Base-by-base conservation (phyloP, 192 early-diverging fungal species). In the Dispira parvispora region DNA sequence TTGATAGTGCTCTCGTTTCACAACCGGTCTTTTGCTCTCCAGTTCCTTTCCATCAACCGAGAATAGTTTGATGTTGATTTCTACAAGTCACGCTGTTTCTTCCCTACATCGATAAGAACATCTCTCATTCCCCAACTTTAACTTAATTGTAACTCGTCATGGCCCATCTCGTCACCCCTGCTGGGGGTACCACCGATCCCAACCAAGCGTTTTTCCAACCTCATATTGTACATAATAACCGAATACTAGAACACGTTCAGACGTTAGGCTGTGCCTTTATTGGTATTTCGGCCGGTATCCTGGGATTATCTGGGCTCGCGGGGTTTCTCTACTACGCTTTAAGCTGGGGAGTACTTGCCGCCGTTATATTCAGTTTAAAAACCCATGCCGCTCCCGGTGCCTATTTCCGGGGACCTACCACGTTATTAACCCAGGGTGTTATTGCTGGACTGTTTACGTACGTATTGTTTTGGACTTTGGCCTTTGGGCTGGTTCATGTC, bases 281-380 rank as follows among this genome's bases (percentile, higher is more conserved):
- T 16, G 92, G 92, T 47, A 79, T 83, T 16, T 87, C 90, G 20
- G 92, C 91, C 23, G 92, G 92, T 43, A 88, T 92, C 66, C 80
- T 93, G 43, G 90, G 90, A 0, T 77, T 96, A 61, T 88, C 88
- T 8, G 85, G 88, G 27, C 79, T 82, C 65, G 77, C 75, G 46
- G 92, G 92, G 47, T 93, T 93, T 67, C 75, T 86, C 56, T 93
- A 91, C 71, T 96, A 91, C 68, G 69, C 78, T 23, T 58, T 78
- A 26, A 80, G 74, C 46, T 90, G 88, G 70, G 63, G 76, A 11
- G 68, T 88, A 23, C 69, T 88, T 28, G 84, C 84, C 12, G 67
- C 69, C 8, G 63, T 88, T 14, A 62, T 87, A 45, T 68, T 85
- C 43, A 26, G 70, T 16, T 42, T 88, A 60, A 89, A 86, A 61